These are phyloP conservation scores for Fusarium sp. DNA, from an alignment of 2,329 filamentous ascomycete genomes.

Conservation along the genomic window DNA sequence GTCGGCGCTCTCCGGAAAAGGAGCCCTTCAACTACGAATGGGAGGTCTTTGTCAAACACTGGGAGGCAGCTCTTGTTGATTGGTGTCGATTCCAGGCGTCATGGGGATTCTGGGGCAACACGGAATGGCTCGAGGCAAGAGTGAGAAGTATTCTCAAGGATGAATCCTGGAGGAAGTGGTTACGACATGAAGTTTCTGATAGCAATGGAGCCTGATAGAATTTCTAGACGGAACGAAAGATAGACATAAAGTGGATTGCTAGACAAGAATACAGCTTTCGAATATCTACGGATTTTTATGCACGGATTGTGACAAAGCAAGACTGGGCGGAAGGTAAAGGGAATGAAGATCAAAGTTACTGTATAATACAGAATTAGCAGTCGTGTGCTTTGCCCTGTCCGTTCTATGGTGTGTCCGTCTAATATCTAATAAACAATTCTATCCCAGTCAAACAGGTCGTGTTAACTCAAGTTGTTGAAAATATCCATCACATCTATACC, in stretches of 20 bases:
- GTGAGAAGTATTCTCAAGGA: conserved; percentile 62
- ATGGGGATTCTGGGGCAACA: conserved; percentile 72
- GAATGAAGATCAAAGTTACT: background rate
- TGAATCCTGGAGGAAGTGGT: conserved; percentile 58
- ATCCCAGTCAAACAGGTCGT: background rate
- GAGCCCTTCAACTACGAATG: conserved; percentile 59
- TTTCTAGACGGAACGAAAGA: background rate
- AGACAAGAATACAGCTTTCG: background rate
- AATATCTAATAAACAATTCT: background rate
- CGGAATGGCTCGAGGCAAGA: conserved; percentile 66
- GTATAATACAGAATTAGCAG: background rate
- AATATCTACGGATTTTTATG: background rate
- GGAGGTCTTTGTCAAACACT: conserved; percentile 67
- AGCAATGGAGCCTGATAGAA: background rate
- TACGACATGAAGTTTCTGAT: conserved; percentile 42
- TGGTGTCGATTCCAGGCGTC: conserved; percentile 73
- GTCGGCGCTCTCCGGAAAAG: background rate
- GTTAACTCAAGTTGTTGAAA: conserved; percentile 22
- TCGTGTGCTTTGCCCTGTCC: background rate
- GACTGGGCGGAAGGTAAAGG: background rate
- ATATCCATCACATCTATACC: conserved; percentile 42
- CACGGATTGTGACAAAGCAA: background rate
- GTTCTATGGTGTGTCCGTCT: background rate
- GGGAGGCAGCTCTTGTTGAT: conserved; percentile 75
- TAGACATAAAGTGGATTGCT: background rate